Conservation (phyloP, 1,284 basidiomycete genomes). For the Moesziomyces parantarcticus region DNA sequence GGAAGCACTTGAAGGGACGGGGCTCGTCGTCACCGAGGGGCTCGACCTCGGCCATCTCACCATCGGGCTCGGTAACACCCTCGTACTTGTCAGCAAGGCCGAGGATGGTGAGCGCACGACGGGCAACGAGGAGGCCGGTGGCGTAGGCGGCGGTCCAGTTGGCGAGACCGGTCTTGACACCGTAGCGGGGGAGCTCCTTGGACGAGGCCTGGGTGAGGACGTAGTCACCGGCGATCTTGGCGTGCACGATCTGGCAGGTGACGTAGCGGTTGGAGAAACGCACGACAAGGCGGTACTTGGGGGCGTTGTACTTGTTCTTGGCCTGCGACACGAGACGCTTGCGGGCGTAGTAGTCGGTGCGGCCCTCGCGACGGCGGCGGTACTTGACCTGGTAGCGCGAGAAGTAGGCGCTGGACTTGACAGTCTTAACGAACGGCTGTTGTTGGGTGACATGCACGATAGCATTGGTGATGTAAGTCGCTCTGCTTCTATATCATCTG, state of each 20-base stretch:
- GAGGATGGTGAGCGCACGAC: slow-evolving; percentile 93
- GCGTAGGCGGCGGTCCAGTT: slow-evolving; percentile 99
- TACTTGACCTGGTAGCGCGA: slow-evolving; percentile 78
- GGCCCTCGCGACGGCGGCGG: slow-evolving; percentile 85
- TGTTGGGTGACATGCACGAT: neutral
- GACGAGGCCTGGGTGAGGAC: slow-evolving; percentile 79
- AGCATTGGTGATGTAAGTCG: slow-evolving; percentile 9
- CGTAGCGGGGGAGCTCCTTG: slow-evolving; percentile 91
- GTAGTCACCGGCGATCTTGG: slow-evolving; percentile 96
- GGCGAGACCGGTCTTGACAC: slow-evolving; percentile 97
- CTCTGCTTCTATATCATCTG: no score
- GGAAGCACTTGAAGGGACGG: slow-evolving; percentile 97
- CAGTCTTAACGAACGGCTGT: slow-evolving; percentile 72
- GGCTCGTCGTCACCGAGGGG: slow-evolving; percentile 90
- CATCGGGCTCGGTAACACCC: slow-evolving; percentile 92
- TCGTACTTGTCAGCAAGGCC: slow-evolving; percentile 98
- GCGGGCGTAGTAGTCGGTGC: slow-evolving; percentile 99
- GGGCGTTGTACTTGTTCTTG: slow-evolving; percentile 99
- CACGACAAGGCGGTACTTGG: slow-evolving; percentile 98
- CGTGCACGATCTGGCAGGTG: slow-evolving; percentile 83
- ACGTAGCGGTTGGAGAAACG: slow-evolving; percentile 75
- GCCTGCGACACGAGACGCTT: slow-evolving; percentile 96
- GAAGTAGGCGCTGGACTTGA: slow-evolving; percentile 84
- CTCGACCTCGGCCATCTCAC: slow-evolving; percentile 84
- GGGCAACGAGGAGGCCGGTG: slow-evolving; percentile 93